Conservation (phyloP, 352 stramenopile genomes). For the Phytophthora pseudosyringae region DNA sequence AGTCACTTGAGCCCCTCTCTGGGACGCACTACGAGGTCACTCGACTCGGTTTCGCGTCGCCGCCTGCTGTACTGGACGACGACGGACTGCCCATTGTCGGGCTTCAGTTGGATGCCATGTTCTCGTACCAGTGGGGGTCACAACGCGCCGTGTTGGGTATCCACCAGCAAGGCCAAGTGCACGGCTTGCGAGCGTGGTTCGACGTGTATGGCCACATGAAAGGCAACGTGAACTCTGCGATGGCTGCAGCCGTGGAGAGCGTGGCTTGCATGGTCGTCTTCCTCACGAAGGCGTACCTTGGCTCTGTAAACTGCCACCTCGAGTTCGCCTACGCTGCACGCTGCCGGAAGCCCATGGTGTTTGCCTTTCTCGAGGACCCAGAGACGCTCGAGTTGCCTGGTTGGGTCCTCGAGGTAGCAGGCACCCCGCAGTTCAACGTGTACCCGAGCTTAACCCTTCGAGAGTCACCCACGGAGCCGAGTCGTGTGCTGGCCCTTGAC, state of each 20-base stretch:
- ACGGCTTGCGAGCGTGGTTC: constrained; percentile 55
- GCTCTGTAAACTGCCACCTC: constrained; percentile 63
- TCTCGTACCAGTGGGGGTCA: constrained; percentile 64
- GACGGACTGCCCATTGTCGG: constrained; percentile 43
- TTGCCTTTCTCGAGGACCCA: constrained; percentile 53
- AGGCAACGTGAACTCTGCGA: constrained; percentile 68
- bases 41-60: constrained; percentile 31
- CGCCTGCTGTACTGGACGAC: constrained; percentile 46
- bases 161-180: constrained; percentile 48
- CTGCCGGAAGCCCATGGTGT: constrained; percentile 52
- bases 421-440: constrained; percentile 41
- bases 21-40: constrained; percentile 50
- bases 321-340: constrained; percentile 59
- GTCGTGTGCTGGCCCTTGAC: constrained; percentile 42
- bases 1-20: constrained; percentile 21
- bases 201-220: constrained; percentile 73
- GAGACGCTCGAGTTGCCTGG: constrained; percentile 31
- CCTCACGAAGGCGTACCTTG: constrained; percentile 51
- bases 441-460: constrained; percentile 37
- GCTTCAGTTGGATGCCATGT: constrained; percentile 58
- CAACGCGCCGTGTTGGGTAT: constrained; percentile 49
- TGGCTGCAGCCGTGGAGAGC: constrained; percentile 62
- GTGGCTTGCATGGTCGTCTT: constrained; percentile 66
- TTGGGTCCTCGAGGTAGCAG: constrained; percentile 48
- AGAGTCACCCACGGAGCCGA: constrained; percentile 5